Evolutionary conservation across 768 basidiomycete genomes (phyloP), one percentile per base, ranked within the genome.

Genomic region (Piloderma croceum): DNA sequence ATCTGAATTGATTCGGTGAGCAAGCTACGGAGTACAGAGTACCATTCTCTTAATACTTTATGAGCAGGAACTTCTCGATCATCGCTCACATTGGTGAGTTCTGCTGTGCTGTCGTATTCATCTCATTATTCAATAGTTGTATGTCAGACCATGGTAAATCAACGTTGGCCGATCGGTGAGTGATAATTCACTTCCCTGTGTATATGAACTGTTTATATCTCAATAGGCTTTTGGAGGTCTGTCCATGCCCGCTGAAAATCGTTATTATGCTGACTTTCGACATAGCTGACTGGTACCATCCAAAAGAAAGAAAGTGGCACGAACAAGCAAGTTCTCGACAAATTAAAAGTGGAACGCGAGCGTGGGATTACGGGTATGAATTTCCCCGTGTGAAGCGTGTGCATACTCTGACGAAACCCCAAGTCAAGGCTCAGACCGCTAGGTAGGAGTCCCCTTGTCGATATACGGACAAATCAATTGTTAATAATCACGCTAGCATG

Each of bases 401-500:
- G 10, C 37, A 27, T 34, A 27, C 22, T 25, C 33, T 33, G 42
- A 29, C 17, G 31, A 15, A 31, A 32, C 32, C 19, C 27, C 4
- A 49, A 89, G 94, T 97, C 58, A 93, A 96, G 65, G 94, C 94
- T 3, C 93, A 97, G 64, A 93, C 90, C 4, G 91, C 87, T 18
- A 90, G 85, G 86, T 86, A 42, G 35, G 47, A 38, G 24, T 24
- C 6, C 20, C 12, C 27, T 11, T 29, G 36, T 22, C 31, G 22
- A 38, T 34, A 23, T 41, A 9, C 15, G n/a, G n/a, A n/a, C n/a
- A n/a, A n/a, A n/a, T n/a, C n/a, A n/a, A n/a, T n/a, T 4, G 23
- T 35, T 31, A 15, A 27, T 13, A 31, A 22, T 53, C 23, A 19
- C 31, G 9, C 36, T 56, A 84, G 89, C 61, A 96, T 98, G 90